Evolutionary conservation across 495 filamentous ascomycete species (phyloP), one percentile per base, ranked within the genome.

Genomic region (Amphirosellinia nigrospora): DNA sequence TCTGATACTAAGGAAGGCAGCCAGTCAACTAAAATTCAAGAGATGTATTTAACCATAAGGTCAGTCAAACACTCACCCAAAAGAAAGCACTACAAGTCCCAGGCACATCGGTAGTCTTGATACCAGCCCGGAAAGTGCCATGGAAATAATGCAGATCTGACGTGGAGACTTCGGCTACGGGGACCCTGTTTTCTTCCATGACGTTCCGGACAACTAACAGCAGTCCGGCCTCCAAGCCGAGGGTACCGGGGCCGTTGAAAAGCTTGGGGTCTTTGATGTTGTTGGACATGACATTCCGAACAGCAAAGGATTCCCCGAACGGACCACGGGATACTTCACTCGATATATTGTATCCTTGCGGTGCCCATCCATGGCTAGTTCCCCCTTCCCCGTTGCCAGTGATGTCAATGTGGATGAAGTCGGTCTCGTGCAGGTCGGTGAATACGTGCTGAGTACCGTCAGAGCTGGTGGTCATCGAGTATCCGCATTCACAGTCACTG

Each of bases 41-140:
- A 32, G 38, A 55, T 23, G 28, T 16, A 32, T 34, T 11, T 36
- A n/a, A n/a, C 32, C 21, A n/a, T n/a, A 26, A 1, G 32, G n/a
- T 19, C 8, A 5, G 21, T 6, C 8, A 16, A n/a, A 39, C 28
- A 60, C 73, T 71, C 56, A 93, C 89, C 89, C 90, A 94, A 76
- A 93, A 94, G 76, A 93, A 93, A 19, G 92, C 90, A 26, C 84
- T 88, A 78, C 92, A 94, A 10, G 92, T 93, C 16, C 92, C 92
- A 32, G 80, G 73, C 6, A 85, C 72, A 65, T 73, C 73, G 2
- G 89, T 86, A 46, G 89, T 72, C 80, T 88, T 91, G 78, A 93
- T 88, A 39, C 85, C 85, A 3, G 89, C 87, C 15, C 92, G 81
- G 71, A 90, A 93, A 59, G 84, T 89, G 2, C 92, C 92, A 72